phyloP scores from a whole-genome alignment of 257 asterid genomes.

The Dorcoceras hygrometricum region DNA sequence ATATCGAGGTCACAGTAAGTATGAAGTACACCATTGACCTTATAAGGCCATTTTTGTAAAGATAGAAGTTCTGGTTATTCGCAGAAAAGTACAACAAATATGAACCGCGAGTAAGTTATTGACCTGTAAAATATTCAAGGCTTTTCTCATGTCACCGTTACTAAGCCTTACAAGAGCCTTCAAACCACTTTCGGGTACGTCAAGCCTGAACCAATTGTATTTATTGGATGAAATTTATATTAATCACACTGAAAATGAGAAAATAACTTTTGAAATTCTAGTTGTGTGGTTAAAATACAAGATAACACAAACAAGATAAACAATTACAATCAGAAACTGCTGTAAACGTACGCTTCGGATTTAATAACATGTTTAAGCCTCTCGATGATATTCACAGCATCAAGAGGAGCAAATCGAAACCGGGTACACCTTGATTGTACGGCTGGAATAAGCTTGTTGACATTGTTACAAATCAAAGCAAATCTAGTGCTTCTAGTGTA shows the following conservation, averaged over 20 bases:
- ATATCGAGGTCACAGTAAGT: not conserved
- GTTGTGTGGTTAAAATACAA: conserved; percentile 13
- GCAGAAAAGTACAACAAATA: conserved; percentile 17
- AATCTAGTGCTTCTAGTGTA: conserved; percentile 89
- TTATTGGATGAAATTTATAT: conserved; percentile 20
- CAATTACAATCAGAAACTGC: not conserved
- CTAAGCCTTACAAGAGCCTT: conserved; percentile 90
- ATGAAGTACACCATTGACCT: conserved; percentile 1
- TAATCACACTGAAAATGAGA: not conserved
- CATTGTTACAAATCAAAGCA: conserved; percentile 93
- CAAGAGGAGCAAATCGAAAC: conserved; percentile 97
- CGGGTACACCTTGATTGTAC: conserved; percentile 97
- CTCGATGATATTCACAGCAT: conserved; percentile 68
- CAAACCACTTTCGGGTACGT: conserved; percentile 81
- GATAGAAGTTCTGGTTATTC: conserved; percentile 4
- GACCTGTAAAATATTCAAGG: conserved; percentile 95
- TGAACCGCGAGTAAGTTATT: conserved; percentile 24
- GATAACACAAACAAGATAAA: not conserved
- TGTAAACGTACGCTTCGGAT: conserved; percentile 65
- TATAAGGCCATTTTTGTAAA: conserved; percentile 3
- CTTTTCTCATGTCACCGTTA: conserved; percentile 97
- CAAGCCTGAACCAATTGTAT: conserved; percentile 56
- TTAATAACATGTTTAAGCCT: conserved; percentile 80
- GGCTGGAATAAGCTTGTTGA: conserved; percentile 93
- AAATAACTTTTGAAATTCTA: not conserved